These are phyloP conservation scores for Penicillium nucicola DNA, from an alignment of 495 filamentous ascomycete species.

Conservation along the genomic window DNA sequence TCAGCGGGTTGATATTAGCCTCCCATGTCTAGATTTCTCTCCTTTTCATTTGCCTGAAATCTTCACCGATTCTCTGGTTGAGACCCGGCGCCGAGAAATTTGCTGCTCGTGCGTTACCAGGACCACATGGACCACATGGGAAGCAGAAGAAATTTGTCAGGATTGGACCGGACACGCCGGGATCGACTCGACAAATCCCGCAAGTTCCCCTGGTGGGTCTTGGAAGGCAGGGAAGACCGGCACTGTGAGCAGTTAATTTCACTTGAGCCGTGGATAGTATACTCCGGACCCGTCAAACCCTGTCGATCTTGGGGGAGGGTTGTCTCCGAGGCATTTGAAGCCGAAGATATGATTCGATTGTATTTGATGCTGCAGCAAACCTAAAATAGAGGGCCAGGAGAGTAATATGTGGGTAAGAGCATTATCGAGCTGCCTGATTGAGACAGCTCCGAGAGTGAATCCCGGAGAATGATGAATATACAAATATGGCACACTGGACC, in stretches of 20 bases:
- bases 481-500: too few relatives aligned
- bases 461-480: too few relatives aligned
- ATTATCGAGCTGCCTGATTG: too few relatives aligned
- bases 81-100: neutral
- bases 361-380: constrained; percentile 5
- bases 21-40: neutral
- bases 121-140: neutral
- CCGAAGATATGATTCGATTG: constrained; percentile 22
- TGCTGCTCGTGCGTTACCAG: neutral
- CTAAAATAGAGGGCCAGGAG: constrained; percentile 3
- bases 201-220: neutral
- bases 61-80: constrained; percentile 6
- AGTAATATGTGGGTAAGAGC: too few relatives aligned
- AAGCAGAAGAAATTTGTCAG: neutral
- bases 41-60: constrained; percentile 2
- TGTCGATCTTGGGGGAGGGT: constrained; percentile 20
- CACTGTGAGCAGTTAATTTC: constrained; percentile 11
- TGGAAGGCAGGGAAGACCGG: constrained; percentile 1
- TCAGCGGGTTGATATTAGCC: constrained; percentile 7
- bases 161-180: constrained; percentile 21
- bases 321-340: constrained; percentile 5
- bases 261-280: constrained; percentile 16
- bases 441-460: too few relatives aligned
- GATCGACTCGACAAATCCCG: constrained; percentile 13
- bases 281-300: constrained; percentile 25